phyloP scores from a whole-genome alignment of 768 basidiomycete genomes.

The Hypholoma fasciculare region DNA sequence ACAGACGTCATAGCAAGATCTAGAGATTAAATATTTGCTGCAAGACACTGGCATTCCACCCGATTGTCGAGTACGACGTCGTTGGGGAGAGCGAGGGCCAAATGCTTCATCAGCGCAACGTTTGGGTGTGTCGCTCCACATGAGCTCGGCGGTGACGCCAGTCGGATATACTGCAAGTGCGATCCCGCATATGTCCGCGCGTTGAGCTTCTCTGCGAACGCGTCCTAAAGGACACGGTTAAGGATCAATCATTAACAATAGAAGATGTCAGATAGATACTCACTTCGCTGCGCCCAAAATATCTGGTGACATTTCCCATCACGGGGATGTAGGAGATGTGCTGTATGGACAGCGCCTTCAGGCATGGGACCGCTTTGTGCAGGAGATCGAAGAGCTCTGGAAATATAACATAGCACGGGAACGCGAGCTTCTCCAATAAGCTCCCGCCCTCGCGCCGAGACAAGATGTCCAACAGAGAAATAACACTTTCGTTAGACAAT shows the following conservation, averaged over 20 bases:
- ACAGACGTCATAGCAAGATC: not conserved
- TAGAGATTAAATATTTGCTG: not conserved
- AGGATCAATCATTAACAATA: not conserved
- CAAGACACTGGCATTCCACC: not conserved
- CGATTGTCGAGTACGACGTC: not conserved
- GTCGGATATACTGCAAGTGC: not conserved
- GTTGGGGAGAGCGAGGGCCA: not conserved
- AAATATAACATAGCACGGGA: not conserved
- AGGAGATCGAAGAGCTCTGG: not conserved
- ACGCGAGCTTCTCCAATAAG: not conserved
- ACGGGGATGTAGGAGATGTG: not conserved
- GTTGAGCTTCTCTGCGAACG: not conserved
- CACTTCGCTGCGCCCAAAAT: not conserved
- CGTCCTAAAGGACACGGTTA: not conserved
- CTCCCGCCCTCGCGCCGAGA: not conserved
- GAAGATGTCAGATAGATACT: not conserved
- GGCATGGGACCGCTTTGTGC: not conserved
- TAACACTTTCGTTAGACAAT: not conserved
- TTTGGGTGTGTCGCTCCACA: slow-evolving; percentile 1
- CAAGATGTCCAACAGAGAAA: slow-evolving; percentile 1
- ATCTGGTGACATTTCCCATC: not conserved
- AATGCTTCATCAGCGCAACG: not conserved
- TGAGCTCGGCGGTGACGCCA: not conserved
- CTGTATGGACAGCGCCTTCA: not conserved
- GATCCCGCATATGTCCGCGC: not conserved